phyloP scores from a whole-genome alignment of 176 grass and related monocot species.

The Musa itinerans region DNA sequence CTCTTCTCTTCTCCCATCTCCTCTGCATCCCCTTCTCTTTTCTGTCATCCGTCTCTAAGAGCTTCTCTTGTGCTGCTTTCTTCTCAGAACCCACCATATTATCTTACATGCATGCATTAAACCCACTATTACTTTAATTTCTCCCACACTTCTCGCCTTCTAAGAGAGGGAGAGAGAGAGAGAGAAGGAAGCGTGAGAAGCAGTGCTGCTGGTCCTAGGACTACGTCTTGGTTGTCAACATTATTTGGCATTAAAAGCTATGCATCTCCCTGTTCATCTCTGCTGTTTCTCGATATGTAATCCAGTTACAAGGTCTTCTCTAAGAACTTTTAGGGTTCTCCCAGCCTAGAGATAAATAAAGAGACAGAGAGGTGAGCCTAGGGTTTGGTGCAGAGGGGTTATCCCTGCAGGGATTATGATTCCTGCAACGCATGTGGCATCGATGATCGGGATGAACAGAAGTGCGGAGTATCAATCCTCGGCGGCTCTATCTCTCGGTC shows the following conservation, averaged over 20 bases:
- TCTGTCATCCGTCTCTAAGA: neutral
- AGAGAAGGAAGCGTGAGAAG: neutral
- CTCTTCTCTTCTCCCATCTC: neutral
- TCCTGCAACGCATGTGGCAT: conserved; percentile 45
- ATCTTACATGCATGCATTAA: no score
- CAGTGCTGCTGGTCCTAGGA: neutral
- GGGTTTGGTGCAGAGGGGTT: conserved; percentile 21
- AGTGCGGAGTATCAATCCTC: conserved; percentile 30
- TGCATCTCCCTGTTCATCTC: neutral
- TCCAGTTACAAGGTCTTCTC: no score
- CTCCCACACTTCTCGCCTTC: no score
- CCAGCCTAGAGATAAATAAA: neutral
- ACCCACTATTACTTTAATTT: no score
- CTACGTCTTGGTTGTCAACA: neutral
- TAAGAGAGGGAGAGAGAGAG: neutral
- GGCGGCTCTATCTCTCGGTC: conserved; percentile 51
- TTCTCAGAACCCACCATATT: neutral
- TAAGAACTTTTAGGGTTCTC: no score
- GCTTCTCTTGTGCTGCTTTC: neutral
- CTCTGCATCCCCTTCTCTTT: neutral
- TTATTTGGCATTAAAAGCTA: neutral
- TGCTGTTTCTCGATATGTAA: neutral
- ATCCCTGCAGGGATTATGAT: conserved; percentile 74
- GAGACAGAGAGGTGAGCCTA: neutral
- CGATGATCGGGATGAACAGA: conserved; percentile 43